Conservation (phyloP, 1,139 yeast species). For the Pichiaceae sp. region DNA sequence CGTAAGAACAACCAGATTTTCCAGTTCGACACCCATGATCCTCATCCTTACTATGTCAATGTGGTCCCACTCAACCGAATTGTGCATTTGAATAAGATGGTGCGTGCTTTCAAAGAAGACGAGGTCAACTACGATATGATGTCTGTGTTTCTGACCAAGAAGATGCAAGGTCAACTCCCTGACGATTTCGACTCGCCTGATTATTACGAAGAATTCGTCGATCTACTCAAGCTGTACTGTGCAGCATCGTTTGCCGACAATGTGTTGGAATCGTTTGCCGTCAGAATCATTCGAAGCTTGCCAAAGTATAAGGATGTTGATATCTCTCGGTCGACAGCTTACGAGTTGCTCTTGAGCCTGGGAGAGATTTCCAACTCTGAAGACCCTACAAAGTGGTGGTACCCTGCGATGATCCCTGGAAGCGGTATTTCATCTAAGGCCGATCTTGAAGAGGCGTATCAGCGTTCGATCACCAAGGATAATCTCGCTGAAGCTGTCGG, state of each 20-base stretch:
- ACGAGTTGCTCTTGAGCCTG: slow-evolving; percentile 32
- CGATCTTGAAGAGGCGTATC: slow-evolving; percentile 36
- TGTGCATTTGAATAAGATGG: slow-evolving; percentile 24
- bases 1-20: slow-evolving; percentile 37
- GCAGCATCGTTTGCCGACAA: slow-evolving; percentile 40
- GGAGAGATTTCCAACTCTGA: slow-evolving; percentile 25
- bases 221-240: slow-evolving; percentile 39
- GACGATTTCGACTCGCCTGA: slow-evolving; percentile 15
- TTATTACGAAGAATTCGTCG: slow-evolving; percentile 30
- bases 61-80: slow-evolving; percentile 36
- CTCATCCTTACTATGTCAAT: slow-evolving; percentile 38
- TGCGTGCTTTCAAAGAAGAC: slow-evolving; percentile 25
- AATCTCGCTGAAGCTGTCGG: slow-evolving; percentile 7
- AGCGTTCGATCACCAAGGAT: slow-evolving; percentile 15
- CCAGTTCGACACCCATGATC: slow-evolving; percentile 28
- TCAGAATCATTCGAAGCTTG: slow-evolving; percentile 20
- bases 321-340: slow-evolving; percentile 40
- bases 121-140: slow-evolving; percentile 18
- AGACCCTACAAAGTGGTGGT: slow-evolving; percentile 43
- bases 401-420: slow-evolving; percentile 33
- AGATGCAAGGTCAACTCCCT: slow-evolving; percentile 3
- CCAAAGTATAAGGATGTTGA: slow-evolving; percentile 25
- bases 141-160: slow-evolving; percentile 10
- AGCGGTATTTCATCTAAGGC: slow-evolving; percentile 31
- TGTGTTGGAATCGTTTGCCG: slow-evolving; percentile 31